These are phyloP conservation scores for Candida nemodendra DNA, from an alignment of 805 yeast genomes.

Conservation along the genomic window DNA sequence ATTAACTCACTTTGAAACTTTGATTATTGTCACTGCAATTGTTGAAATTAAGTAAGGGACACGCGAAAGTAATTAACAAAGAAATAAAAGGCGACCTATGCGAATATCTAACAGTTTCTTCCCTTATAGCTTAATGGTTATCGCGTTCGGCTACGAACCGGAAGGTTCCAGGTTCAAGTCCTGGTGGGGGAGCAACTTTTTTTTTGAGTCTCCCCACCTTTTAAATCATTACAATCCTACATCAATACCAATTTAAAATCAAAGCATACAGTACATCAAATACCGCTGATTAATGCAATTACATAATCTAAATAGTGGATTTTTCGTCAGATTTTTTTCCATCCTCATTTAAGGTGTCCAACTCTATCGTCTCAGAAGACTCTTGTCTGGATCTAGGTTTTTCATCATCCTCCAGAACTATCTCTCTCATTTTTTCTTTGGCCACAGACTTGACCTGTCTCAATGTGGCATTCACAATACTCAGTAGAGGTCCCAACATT, in stretches of 20 bases:
- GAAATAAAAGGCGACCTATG: neutral
- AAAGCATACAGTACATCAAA: neutral
- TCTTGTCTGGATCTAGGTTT: neutral
- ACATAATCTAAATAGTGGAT: neutral
- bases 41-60: too few relatives aligned
- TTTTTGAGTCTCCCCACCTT: conserved; percentile 4
- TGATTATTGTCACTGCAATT: too few relatives aligned
- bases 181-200: conserved; percentile 41
- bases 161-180: conserved; percentile 53
- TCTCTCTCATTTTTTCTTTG: conserved; percentile 58
- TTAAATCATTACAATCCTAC: neutral
- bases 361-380: conserved; percentile 10
- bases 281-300: neutral
- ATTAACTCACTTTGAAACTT: too few relatives aligned
- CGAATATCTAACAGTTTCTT: conserved; percentile 6
- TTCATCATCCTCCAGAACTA: conserved; percentile 49
- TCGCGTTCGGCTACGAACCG: conserved; percentile 36
- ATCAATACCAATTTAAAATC: neutral
- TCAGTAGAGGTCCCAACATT: conserved; percentile 71
- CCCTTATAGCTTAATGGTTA: conserved; percentile 34
- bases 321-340: neutral
- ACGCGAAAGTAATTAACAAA: too few relatives aligned
- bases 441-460: conserved; percentile 57
- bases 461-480: conserved; percentile 54
- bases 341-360: conserved; percentile 8